phyloP scores from a whole-genome alignment of 495 filamentous ascomycete species.

The Penicillium waksmanii region DNA sequence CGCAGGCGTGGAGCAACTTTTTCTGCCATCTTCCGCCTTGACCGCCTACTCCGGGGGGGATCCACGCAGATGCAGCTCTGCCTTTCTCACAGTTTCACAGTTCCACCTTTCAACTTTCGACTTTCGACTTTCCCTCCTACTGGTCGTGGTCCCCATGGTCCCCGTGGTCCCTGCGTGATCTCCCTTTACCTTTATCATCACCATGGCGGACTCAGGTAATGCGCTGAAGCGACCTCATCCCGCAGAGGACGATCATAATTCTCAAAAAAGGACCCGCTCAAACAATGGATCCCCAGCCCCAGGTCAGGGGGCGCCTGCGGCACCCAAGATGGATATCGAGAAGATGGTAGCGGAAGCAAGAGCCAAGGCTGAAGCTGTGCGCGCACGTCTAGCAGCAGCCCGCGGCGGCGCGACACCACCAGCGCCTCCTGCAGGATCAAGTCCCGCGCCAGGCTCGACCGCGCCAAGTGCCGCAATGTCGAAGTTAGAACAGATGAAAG shows the following conservation, averaged over 20 bases:
- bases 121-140: neutral
- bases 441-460: slow-evolving; percentile 48
- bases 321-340: slow-evolving; percentile 58
- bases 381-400: slow-evolving; percentile 55
- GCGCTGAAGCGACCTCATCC: slow-evolving; percentile 63
- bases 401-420: slow-evolving; percentile 41
- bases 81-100: neutral
- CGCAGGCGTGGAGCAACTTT: slow-evolving; percentile 30
- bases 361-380: slow-evolving; percentile 62
- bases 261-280: slow-evolving; percentile 62
- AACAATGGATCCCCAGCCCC: slow-evolving; percentile 62
- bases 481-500: slow-evolving; percentile 71
- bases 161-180: too few species aligned
- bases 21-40: slow-evolving; percentile 26
- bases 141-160: neutral
- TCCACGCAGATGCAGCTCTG: neutral
- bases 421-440: slow-evolving; percentile 33
- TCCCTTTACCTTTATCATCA: slow-evolving; percentile 1
- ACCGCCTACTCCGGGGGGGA: slow-evolving; percentile 27
- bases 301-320: slow-evolving; percentile 34
- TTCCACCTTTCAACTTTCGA: neutral
- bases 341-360: slow-evolving; percentile 66
- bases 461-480: slow-evolving; percentile 54
- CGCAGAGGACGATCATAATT: slow-evolving; percentile 53
- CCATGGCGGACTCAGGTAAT: slow-evolving; percentile 58